phyloP scores from a whole-genome alignment of 75 land plant genomes.

The Cryptomeria japonica region DNA sequence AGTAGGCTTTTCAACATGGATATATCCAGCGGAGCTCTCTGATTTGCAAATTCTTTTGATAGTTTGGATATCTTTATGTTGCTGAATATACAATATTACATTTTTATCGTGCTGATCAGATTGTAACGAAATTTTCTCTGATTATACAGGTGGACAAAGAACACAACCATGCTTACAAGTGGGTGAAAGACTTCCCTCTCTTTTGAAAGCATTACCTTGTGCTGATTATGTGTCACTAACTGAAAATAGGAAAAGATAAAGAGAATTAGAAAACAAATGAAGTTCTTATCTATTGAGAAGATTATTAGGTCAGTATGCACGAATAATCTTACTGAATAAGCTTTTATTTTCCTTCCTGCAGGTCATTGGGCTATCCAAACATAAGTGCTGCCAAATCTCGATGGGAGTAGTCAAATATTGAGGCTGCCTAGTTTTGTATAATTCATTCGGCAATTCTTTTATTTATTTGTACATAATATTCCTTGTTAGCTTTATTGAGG shows the following conservation, averaged over 20 bases:
- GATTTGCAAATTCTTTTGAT: not conserved
- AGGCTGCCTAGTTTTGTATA: not conserved
- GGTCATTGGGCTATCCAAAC: not conserved
- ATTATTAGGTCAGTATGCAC: not conserved
- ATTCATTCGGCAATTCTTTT: not conserved
- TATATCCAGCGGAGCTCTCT: not conserved
- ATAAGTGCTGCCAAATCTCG: not conserved
- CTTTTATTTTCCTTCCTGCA: not conserved
- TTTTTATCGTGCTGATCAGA: not conserved
- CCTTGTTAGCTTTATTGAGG: not conserved
- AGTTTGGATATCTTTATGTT: not conserved
- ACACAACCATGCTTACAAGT: not conserved
- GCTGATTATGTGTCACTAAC: not conserved
- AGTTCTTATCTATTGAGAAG: not conserved
- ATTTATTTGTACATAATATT: slow-evolving; percentile 9
- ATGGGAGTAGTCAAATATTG: not conserved
- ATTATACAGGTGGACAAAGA: slow-evolving; percentile 11
- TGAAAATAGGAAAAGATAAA: not conserved
- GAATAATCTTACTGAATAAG: not conserved
- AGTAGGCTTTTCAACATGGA: not conserved
- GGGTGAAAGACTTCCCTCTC: not conserved
- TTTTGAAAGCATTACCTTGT: not conserved
- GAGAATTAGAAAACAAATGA: not conserved
- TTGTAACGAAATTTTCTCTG: not conserved
- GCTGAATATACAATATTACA: not conserved